Base-by-base conservation (phyloP, 257 asterid genomes). In the Solanum virginianum region DNA sequence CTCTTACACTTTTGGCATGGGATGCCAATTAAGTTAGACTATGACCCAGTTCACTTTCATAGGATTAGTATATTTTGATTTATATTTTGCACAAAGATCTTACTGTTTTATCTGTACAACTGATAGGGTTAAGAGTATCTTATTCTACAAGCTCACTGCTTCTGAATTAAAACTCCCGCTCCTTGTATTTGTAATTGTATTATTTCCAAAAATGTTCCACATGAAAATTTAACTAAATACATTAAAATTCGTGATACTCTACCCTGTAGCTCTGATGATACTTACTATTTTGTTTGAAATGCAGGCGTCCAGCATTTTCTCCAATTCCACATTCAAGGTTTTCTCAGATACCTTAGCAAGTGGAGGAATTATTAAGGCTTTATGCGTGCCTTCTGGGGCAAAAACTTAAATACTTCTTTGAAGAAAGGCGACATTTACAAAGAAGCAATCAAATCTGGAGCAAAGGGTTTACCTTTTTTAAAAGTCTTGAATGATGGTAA, bases 381-480 rank as follows among this genome's bases (percentile, higher is more conserved):
- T 97, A 82, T 94, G 96, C 43, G 92, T 97, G 56, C 98, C 98
- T 60, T 93, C 93, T 43, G 99, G 98, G 54, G 89, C 94, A 83
- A 93, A 92, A 88, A 85, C 86, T 80, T 97, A 84, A 97, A 95
- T 80, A 93, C 96, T 85, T 92, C 98, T 86, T 94, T 97, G 41
- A 97, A 95, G 91, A 97, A 94, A 91, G 99, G 99, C 26, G 98
- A 94, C 81, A 84, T 97, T 60, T 95, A 92, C 90, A 90, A 85
- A 60, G 97, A 94, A 92, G 98, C 98, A 87, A 90, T 93, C 80
- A 93, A 90, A 90, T 90, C 96, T 87, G 98, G 99, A 88, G 98
- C 99, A 26, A 94, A 89, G 96, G 99, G 98, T 22, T 90, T 97
- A 59, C 98, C 98, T 80, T 97, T 94, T 93, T 88, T 97, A 83